Conservation (phyloP, 2,329 filamentous ascomycete species). For the Botrytis cinerea region DNA sequence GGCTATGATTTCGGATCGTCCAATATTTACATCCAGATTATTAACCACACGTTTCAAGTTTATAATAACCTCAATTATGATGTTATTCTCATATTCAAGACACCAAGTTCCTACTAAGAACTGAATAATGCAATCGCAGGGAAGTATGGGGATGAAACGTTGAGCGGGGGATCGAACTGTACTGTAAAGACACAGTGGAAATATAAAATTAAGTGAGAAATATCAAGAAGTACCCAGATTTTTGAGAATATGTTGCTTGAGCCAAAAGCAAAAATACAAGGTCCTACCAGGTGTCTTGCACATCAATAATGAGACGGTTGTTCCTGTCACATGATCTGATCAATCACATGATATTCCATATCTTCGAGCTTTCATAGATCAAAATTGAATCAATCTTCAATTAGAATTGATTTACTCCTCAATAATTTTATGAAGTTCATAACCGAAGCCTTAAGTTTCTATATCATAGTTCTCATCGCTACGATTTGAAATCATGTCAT, state of each 20-base stretch:
- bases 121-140: background rate
- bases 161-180: background rate
- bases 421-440: accelerated
- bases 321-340: background rate
- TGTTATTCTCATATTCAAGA: background rate
- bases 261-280: background rate
- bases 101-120: accelerated
- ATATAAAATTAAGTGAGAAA: background rate
- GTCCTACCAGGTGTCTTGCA: background rate
- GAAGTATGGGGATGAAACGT: background rate
- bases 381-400: no score
- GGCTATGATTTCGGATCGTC: background rate
- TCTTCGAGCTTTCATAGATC: no score
- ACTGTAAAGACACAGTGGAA: background rate
- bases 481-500: no score
- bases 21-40: background rate
- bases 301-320: background rate
- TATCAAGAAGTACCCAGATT: background rate
- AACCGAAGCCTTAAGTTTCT: background rate
- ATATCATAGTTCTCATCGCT: no score
- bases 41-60: background rate
- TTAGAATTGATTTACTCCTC: accelerated
- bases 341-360: background rate
- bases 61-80: background rate
- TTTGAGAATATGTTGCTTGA: background rate